Evolutionary conservation across 805 yeast genomes (phyloP), one percentile per base, ranked within the genome.

Genomic region (Barnettozyma siamensis): DNA sequence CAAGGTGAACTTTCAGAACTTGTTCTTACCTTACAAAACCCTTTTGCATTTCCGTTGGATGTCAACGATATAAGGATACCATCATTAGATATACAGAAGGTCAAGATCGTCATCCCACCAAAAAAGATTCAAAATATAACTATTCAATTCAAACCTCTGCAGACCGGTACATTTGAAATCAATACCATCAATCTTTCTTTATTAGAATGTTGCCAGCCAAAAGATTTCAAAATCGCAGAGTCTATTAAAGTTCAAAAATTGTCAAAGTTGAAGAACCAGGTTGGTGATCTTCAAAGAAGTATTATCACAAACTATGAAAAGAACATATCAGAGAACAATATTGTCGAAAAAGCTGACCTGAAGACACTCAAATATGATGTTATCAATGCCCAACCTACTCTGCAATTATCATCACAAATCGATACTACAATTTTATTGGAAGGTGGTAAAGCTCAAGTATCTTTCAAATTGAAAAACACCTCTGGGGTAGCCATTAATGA

Each of bases 1-100:
- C 75, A 75, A 48, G 84, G 79, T 27, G 95, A 88, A 40, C 66
- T 73, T 5, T 73, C 76, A 11, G 83, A 78, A 42, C 65, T 84
- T 15, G 57, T 65, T 6, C 63, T 86, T 2, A 63, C 67, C 3
- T 53, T 89, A 8, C 88, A 83, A 54, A 91, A 91, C 57, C 95
- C 96, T 8, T 87, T 78, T 62, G 74, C 75, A 6, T 87, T 86
- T 59, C 87, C 82, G 32, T 64, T 89, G 12, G 80, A 76, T 30
- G 63, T 89, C 5, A 65, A 67, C 16, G 72, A 72, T 24, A 54
- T 83, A 3, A 53, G 63, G 30, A 60, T 82, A 2, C 39, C 48
- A 2, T 59, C 64, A 15, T 46, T 60, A 7, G 61, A 63, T 23
- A 53, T 53, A 8, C 56, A 41, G 53, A 58, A 45, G 32, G 44